Evolutionary conservation across 768 basidiomycete genomes (phyloP).

Genomic region (Phanerochaete sordida): DNA sequence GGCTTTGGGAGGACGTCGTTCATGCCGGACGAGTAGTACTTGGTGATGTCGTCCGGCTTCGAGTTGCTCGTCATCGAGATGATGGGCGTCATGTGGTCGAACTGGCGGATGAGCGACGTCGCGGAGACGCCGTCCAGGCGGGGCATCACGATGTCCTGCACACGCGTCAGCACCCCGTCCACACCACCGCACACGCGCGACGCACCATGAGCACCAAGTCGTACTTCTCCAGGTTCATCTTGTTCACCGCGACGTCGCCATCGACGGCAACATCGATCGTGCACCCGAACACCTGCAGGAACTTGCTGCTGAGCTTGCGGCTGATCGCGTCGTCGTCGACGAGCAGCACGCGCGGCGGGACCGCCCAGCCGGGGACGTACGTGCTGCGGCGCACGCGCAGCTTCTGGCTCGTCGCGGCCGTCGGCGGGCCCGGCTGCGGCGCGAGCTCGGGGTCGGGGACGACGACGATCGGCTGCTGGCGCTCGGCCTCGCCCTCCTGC

Average conservation of each 20-base stretch:
- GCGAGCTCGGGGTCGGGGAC: not conserved
- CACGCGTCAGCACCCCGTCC: conserved; percentile 1
- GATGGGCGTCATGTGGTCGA: conserved; percentile 93
- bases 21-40: conserved; percentile 89
- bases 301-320: conserved; percentile 84
- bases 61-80: conserved; percentile 98
- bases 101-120: conserved; percentile 90
- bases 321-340: conserved; percentile 97
- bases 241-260: conserved; percentile 87
- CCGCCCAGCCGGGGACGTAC: conserved; percentile 88
- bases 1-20: conserved; percentile 97
- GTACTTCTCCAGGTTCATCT: conserved; percentile 96
- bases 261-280: conserved; percentile 93
- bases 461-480: conserved; percentile 19
- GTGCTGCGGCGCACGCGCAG: conserved; percentile 71
- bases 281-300: conserved; percentile 94
- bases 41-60: conserved; percentile 90
- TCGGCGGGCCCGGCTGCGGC: conserved; percentile 11
- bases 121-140: conserved; percentile 86
- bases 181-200: not conserved
- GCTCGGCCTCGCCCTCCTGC: conserved; percentile 23
- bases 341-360: conserved; percentile 84
- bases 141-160: conserved; percentile 92
- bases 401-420: conserved; percentile 32
- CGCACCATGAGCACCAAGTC: conserved; percentile 93